These are phyloP conservation scores for Marasmius tenuissimus DNA, from an alignment of 1,284 basidiomycete genomes.

Conservation along the genomic window DNA sequence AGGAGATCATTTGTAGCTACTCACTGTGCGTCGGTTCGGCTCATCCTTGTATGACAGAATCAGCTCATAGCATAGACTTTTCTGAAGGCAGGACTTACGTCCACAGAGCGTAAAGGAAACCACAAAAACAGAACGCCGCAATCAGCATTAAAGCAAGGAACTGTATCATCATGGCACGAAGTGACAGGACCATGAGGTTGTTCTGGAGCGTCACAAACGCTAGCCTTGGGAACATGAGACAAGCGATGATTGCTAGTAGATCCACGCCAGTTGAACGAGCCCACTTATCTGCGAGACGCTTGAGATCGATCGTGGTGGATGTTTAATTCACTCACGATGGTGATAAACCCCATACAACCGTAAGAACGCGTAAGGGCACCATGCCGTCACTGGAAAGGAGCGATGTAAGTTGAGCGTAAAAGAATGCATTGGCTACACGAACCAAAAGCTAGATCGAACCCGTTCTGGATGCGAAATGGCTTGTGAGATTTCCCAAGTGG, in stretches of 20 bases:
- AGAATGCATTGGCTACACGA: conserved; percentile 13
- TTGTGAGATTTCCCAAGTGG: neutral
- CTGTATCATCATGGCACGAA: conserved; percentile 81
- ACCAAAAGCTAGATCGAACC: conserved; percentile 89
- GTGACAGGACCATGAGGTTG: conserved; percentile 79
- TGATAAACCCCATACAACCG: conserved; percentile 73
- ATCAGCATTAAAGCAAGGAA: conserved; percentile 83
- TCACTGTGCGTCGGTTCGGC: conserved; percentile 56
- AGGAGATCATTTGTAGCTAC: conserved; percentile 15
- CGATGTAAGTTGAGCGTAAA: neutral
- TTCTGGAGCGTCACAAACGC: conserved; percentile 88
- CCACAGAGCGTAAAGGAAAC: conserved; percentile 90
- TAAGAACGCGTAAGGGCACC: conserved; percentile 70
- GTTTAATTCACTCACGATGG: conserved; percentile 41
- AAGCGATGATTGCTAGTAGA: conserved; percentile 76
- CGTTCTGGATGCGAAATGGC: conserved; percentile 55
- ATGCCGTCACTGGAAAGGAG: conserved; percentile 62
- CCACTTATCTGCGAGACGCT: conserved; percentile 45
- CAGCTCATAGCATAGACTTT: conserved; percentile 3
- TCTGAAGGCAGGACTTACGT: conserved; percentile 55
- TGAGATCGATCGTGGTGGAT: conserved; percentile 1
- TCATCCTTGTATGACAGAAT: conserved; percentile 41
- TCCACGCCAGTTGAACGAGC: conserved; percentile 69
- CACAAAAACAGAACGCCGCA: conserved; percentile 86
- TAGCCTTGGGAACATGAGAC: conserved; percentile 83